phyloP scores from a whole-genome alignment of 148 eudicot genomes.

The Vaccinium vitisidaea region DNA sequence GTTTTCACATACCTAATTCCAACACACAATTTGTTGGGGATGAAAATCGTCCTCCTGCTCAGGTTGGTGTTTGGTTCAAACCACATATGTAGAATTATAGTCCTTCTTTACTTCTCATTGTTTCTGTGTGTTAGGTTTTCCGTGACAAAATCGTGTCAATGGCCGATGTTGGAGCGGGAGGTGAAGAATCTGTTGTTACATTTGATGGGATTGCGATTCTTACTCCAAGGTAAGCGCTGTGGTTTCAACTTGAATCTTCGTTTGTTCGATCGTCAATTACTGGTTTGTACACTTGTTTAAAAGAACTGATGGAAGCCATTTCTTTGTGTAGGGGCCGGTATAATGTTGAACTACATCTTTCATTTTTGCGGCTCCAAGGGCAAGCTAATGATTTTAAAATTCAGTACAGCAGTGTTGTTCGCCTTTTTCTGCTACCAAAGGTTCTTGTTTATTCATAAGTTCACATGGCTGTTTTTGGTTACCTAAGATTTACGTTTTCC shows the following conservation, averaged over 20 bases:
- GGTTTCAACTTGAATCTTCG: background rate
- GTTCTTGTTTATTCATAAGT: constrained; percentile 28
- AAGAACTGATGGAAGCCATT: constrained; percentile 12
- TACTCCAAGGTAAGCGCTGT: constrained; percentile 71
- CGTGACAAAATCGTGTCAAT: constrained; percentile 83
- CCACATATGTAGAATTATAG: background rate
- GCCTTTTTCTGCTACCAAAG: constrained; percentile 91
- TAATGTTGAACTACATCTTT: constrained; percentile 83
- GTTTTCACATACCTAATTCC: constrained; percentile 88
- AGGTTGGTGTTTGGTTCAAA: constrained; percentile 42
- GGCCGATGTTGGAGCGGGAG: constrained; percentile 88
- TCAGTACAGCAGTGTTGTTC: constrained; percentile 93
- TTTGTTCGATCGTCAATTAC: background rate
- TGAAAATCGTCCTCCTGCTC: constrained; percentile 86
- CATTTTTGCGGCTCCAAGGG: constrained; percentile 92
- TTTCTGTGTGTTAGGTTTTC: constrained; percentile 56
- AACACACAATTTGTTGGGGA: constrained; percentile 96
- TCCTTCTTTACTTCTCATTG: background rate
- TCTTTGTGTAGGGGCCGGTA: constrained; percentile 77
- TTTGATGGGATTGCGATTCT: constrained; percentile 92
- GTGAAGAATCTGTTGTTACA: constrained; percentile 90
- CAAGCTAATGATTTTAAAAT: constrained; percentile 97
- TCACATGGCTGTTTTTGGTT: background rate
- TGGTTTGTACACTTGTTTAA: background rate
- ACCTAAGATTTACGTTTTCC: background rate